Base-by-base conservation (phyloP, 108 stramenopile species). In the Nitzschia sp. region DNA sequence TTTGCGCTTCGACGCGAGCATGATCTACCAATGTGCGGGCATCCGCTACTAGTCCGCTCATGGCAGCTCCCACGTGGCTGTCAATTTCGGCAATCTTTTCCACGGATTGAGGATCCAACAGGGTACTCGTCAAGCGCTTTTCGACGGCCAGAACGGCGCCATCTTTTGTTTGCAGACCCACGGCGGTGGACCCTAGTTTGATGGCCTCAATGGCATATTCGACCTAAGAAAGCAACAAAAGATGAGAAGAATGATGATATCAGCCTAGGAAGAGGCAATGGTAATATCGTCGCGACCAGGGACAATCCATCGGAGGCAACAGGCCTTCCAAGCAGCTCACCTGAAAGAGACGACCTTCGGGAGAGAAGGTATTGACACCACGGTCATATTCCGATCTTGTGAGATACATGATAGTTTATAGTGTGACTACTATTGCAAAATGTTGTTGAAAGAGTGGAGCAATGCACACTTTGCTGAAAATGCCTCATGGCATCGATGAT, bases 121-220 rank as follows among this genome's bases (percentile, higher is more conserved):
- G 81, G 0, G 94, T 78, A 17, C 92, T 94, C 11, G 96, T 92
- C 38, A 99, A 76, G 29, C 98, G 89, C 76, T 99, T 99, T 82
- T 99, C 99, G 27, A 99, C 98, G 2, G 96, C 98, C 42, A 99
- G 83, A 21, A 99, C 89, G 28, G 93, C 85, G 9, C 98, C 99
- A 6, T 96, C 79, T 66, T 89, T 92, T 59, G 98, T 99, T 71
- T 97, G 88, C 29, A 99, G 74, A 8, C 99, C 99, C 36, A 99
- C 88, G 3, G 98, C 97, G 6, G 97, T 98, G 46, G 98, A 98
- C 24, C 99, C 99, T 1, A 99, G 82, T 73, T 92, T 93, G 81
- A 96, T 97, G 48, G 97, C 98, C 80, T 98, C 97, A 67, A 99
- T 98, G 38, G 99, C 98, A 71, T 99, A 99, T 82, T 99, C 99